These are phyloP conservation scores for Aureobasidium sp. DNA, from an alignment of 2,329 filamentous ascomycete genomes.

Conservation along the genomic window DNA sequence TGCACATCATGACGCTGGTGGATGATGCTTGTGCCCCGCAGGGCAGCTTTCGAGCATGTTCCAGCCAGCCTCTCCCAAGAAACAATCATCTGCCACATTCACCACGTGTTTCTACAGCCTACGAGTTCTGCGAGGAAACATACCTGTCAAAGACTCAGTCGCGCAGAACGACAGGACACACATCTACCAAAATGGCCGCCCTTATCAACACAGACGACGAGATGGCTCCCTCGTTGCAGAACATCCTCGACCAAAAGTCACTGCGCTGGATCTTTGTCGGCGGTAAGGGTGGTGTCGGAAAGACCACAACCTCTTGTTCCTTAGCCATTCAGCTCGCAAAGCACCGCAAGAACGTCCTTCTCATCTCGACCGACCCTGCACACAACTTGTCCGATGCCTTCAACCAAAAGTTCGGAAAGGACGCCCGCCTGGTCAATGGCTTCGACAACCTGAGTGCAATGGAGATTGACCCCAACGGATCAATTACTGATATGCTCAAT, in stretches of 20 bases:
- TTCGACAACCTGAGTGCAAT: slow-evolving; percentile 93
- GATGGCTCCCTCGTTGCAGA: slow-evolving; percentile 88
- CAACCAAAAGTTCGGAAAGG: slow-evolving; percentile 98
- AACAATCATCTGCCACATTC: background rate
- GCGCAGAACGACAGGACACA: background rate
- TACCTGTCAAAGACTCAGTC: background rate
- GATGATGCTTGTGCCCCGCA: background rate
- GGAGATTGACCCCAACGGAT: slow-evolving; percentile 98
- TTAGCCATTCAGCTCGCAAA: slow-evolving; percentile 95
- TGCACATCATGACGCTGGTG: too few relatives aligned
- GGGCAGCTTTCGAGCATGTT: slow-evolving; percentile 5
- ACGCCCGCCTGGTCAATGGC: slow-evolving; percentile 84
- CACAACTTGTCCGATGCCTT: slow-evolving; percentile 98
- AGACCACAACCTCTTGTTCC: slow-evolving; percentile 98
- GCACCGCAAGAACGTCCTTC: slow-evolving; percentile 87
- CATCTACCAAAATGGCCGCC: slow-evolving; percentile 15
- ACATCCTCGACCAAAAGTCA: slow-evolving; percentile 88
- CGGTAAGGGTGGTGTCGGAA: slow-evolving; percentile 96
- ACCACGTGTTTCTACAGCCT: slow-evolving; percentile 2
- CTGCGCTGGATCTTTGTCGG: slow-evolving; percentile 99
- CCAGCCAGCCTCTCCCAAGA: background rate
- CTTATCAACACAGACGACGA: slow-evolving; percentile 53
- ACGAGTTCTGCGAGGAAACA: background rate
- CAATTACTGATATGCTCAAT: slow-evolving; percentile 88
- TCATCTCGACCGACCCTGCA: slow-evolving; percentile 96